Base-by-base conservation (phyloP, 495 filamentous ascomycete species). In the Alectoria sarmentosa region DNA sequence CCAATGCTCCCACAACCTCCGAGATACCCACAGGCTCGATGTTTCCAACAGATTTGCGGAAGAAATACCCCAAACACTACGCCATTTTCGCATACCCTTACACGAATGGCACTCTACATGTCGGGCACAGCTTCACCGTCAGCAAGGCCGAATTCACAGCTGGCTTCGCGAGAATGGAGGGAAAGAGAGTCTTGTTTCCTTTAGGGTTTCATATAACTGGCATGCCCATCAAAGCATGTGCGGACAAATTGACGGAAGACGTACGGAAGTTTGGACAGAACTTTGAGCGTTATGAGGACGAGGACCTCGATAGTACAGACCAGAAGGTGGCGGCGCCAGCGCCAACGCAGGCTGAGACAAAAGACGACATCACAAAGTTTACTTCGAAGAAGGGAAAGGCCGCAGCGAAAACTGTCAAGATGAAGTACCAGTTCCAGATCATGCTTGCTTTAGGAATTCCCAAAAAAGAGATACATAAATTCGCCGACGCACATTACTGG, bases 201-300 rank as follows among this genome's bases (percentile, higher is more conserved):
- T 84, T 90, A 58, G 95, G 94, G 19, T 98, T 89, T 77, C 94
- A 98, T 78, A 95, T 91, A 77, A 97, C 95, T 1, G 94, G 94
- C 72, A 93, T 98, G 86, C 92, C 94, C 7, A 98, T 98, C 78
- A 97, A 96, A 75, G 92, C 94, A 7, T 96, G 90, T 72, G 93
- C 94, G 34, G 94, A 98, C 77, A 98, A 97, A 77, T 85, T 98
- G 42, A 80, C 82, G 56, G 87, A 93, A 61, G 95, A 98, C 72
- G 84, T 96, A 21, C 84, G 90, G 76, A 80, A 90, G 77, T 98
- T 98, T 73, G 95, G 94, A 30, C 76, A 87, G 72, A 84, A 90
- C 69, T 98, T 98, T 69, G 89, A 93, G 74, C 75, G 81, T 19
- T 92, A 89, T 72, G 74, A 83, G 55, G 85, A 85, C 61, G 84